These are phyloP conservation scores for Mallotus repandus DNA, from an alignment of 441 rosid genomes.

Conservation along the genomic window DNA sequence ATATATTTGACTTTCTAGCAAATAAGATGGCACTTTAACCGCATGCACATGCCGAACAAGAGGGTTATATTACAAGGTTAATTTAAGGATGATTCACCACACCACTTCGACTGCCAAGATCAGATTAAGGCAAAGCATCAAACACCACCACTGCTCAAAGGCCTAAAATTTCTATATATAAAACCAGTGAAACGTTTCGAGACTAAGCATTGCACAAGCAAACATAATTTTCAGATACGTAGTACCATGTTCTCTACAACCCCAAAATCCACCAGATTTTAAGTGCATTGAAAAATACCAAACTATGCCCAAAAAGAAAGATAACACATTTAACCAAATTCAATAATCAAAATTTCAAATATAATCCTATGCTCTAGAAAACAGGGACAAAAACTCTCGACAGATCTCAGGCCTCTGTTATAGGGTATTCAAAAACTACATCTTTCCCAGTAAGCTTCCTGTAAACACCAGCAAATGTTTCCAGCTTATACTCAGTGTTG, in stretches of 20 bases:
- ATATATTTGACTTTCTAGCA: too few species aligned
- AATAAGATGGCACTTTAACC: too few species aligned
- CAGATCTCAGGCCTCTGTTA: constrained; percentile 45
- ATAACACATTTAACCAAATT: constrained; percentile 12
- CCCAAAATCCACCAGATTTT: neutral
- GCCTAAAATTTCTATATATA: neutral
- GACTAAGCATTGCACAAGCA: neutral
- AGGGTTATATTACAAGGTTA: too few species aligned
- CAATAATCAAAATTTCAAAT: constrained; percentile 27
- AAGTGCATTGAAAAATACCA: neutral
- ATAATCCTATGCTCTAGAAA: constrained; percentile 27
- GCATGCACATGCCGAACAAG: too few species aligned
- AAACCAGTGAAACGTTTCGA: neutral
- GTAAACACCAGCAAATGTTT: constrained; percentile 65
- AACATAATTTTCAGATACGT: neutral
- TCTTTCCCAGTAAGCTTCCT: constrained; percentile 81
- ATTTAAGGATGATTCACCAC: too few species aligned
- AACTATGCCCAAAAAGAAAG: neutral
- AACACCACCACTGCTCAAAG: neutral
- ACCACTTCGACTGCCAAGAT: too few species aligned
- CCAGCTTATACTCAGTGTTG: constrained; percentile 64
- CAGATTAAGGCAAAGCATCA: too few species aligned
- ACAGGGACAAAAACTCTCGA: neutral
- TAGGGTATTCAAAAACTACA: constrained; percentile 71
- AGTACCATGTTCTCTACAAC: neutral